phyloP scores from a whole-genome alignment of 495 filamentous ascomycete genomes.

The Aspergillus taichungensis region DNA sequence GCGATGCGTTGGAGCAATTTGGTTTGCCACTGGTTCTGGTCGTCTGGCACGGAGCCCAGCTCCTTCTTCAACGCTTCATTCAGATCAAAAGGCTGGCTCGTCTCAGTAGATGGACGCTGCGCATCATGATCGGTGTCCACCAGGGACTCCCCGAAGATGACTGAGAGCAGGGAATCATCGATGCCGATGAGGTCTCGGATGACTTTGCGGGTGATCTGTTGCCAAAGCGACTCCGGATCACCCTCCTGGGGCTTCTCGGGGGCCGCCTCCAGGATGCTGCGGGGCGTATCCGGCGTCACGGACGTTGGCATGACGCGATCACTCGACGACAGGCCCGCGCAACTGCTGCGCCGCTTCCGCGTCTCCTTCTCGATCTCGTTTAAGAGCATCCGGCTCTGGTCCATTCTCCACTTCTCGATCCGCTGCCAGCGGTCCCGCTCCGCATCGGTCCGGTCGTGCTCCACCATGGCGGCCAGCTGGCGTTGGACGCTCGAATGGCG shows the following conservation, averaged over 20 bases:
- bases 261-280: slow-evolving; percentile 8
- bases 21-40: slow-evolving; percentile 59
- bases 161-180: slow-evolving; percentile 71
- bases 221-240: slow-evolving; percentile 60
- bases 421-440: slow-evolving; percentile 61
- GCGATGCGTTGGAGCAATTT: slow-evolving; percentile 76
- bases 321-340: slow-evolving; percentile 29
- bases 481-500: slow-evolving; percentile 54
- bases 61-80: slow-evolving; percentile 27
- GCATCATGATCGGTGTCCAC: slow-evolving; percentile 41
- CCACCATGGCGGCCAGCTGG: slow-evolving; percentile 54
- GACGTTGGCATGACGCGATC: slow-evolving; percentile 10
- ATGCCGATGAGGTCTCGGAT: slow-evolving; percentile 87
- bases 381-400: slow-evolving; percentile 76
- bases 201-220: slow-evolving; percentile 71
- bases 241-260: slow-evolving; percentile 9
- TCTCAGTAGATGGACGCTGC: slow-evolving; percentile 3
- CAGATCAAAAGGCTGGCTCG: slow-evolving; percentile 13
- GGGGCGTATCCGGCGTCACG: slow-evolving; percentile 11
- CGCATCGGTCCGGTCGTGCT: slow-evolving; percentile 46
- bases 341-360: slow-evolving; percentile 44
- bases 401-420: slow-evolving; percentile 86
- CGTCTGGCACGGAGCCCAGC: slow-evolving; percentile 25
- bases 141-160: slow-evolving; percentile 80
- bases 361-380: slow-evolving; percentile 87